A percentile compares a stretch with the other conserved stretches of the same genome.
Conservation (phyloP, 345 rosid species). For the Hypericum perforatum region DNA sequence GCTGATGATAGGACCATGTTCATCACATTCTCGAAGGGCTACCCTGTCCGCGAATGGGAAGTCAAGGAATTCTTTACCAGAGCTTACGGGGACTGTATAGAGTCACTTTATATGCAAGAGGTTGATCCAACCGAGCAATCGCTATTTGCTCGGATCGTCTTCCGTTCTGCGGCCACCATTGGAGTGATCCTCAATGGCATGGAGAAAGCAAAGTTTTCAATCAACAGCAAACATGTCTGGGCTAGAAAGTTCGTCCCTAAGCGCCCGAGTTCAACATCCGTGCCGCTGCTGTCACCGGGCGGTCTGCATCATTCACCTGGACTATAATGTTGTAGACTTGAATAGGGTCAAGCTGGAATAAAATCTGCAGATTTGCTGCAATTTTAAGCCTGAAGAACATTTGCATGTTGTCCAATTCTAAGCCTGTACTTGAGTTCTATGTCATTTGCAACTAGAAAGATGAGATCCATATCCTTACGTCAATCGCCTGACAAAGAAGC, state of each 20-base stretch:
- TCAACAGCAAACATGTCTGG: constrained; percentile 71
- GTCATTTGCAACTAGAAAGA: no score
- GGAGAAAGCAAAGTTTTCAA: constrained; percentile 37
- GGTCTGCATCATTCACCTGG: no score
- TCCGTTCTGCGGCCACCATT: constrained; percentile 18
- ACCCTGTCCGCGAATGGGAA: constrained; percentile 43
- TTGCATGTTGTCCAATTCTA: no score
- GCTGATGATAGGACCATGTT: constrained; percentile 48
- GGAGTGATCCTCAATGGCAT: constrained; percentile 22
- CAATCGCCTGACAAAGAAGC: no score
- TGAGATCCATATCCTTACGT: no score
- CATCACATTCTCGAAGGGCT: constrained; percentile 54
- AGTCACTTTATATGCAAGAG: constrained; percentile 47
- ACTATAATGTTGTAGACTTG: no score
- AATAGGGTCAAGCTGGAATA: no score
- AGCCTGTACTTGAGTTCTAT: no score
- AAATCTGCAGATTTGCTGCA: no score
- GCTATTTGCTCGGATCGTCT: constrained; percentile 36
- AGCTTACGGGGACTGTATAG: constrained; percentile 37
- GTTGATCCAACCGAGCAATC: constrained; percentile 31
- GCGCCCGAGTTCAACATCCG: not conserved
- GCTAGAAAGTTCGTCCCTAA: constrained; percentile 47
- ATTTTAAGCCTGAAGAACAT: no score
- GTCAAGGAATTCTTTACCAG: constrained; percentile 32
- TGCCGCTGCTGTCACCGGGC: no score